Evolutionary conservation across 768 basidiomycete genomes (phyloP).

Genomic region (Amanita brunnescens): DNA sequence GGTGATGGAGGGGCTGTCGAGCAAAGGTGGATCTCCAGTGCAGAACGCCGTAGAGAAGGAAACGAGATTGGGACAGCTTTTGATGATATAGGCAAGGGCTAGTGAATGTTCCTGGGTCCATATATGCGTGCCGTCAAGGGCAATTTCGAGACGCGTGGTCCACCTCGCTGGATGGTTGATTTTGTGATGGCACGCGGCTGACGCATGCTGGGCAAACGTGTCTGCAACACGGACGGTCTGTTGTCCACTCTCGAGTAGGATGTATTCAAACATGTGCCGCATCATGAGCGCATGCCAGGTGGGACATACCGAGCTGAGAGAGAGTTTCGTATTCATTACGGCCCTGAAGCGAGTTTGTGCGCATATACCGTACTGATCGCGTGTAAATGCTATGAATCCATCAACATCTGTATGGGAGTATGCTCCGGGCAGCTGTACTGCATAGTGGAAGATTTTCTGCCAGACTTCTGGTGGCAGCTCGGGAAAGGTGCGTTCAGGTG

Average conservation of each 20-base stretch:
- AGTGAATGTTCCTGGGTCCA: slow-evolving; percentile 14
- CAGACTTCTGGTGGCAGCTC: slow-evolving; percentile 20
- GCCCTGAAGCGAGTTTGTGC: slow-evolving; percentile 11
- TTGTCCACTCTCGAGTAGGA: slow-evolving; percentile 15
- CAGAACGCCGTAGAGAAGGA: slow-evolving; percentile 18
- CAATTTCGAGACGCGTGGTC: slow-evolving; percentile 19
- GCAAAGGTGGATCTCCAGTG: slow-evolving; percentile 8
- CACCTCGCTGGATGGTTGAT: slow-evolving; percentile 7
- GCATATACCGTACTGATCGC: slow-evolving; percentile 16
- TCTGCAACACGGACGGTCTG: slow-evolving; percentile 13
- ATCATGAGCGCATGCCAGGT: slow-evolving; percentile 14
- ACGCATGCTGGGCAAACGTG: slow-evolving; percentile 6
- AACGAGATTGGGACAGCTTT: slow-evolving; percentile 16
- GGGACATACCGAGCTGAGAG: slow-evolving; percentile 16
- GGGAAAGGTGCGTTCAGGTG: not conserved
- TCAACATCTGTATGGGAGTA: slow-evolving; percentile 14
- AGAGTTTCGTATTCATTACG: slow-evolving; percentile 14
- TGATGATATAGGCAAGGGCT: slow-evolving; percentile 16
- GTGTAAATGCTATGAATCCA: slow-evolving; percentile 18
- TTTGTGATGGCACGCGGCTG: not conserved
- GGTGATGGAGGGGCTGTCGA: slow-evolving; percentile 7
- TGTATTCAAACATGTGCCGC: slow-evolving; percentile 14
- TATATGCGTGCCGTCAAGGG: slow-evolving; percentile 14
- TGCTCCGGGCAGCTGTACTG: slow-evolving; percentile 17
- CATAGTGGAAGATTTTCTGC: slow-evolving; percentile 17